Conservation (phyloP, 495 filamentous ascomycete genomes). For the Penicilliopsis zonata region DNA sequence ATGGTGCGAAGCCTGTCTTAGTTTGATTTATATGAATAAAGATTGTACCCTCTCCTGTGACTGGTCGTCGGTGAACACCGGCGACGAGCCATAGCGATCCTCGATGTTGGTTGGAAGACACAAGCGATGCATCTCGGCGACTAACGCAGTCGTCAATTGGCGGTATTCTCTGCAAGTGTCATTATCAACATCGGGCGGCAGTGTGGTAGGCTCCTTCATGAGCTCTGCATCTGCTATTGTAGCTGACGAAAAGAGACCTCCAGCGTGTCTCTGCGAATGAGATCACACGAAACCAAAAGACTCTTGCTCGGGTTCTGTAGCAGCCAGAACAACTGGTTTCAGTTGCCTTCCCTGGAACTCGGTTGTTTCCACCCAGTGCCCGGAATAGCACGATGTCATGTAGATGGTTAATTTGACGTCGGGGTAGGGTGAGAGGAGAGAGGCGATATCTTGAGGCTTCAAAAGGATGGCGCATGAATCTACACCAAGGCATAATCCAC, state of each 20-base stretch:
- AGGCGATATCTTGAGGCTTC: too few relatives aligned
- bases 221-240: constrained; percentile 3
- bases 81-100: constrained; percentile 4
- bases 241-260: constrained; percentile 6
- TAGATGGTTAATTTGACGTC: constrained; percentile 3
- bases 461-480: too few relatives aligned
- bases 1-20: constrained; percentile 3
- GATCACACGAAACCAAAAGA: constrained; percentile 9
- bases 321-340: constrained; percentile 4
- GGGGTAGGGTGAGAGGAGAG: constrained; percentile 3
- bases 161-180: constrained; percentile 6
- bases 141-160: constrained; percentile 1
- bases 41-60: constrained; percentile 4
- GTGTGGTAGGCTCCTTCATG: constrained; percentile 1
- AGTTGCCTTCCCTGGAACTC: constrained; percentile 5
- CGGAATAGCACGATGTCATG: constrained; percentile 10
- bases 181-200: constrained; percentile 1
- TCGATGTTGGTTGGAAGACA: constrained; percentile 4
- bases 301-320: constrained; percentile 4
- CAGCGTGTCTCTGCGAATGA: constrained; percentile 7
- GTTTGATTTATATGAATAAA: constrained; percentile 5
- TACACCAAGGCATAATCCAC: too few relatives aligned
- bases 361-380: constrained; percentile 8
- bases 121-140: constrained; percentile 4
- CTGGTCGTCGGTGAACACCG: constrained; percentile 4